Conservation (phyloP, 352 stramenopile species). For the Globisporangium cylindrosporum region DNA sequence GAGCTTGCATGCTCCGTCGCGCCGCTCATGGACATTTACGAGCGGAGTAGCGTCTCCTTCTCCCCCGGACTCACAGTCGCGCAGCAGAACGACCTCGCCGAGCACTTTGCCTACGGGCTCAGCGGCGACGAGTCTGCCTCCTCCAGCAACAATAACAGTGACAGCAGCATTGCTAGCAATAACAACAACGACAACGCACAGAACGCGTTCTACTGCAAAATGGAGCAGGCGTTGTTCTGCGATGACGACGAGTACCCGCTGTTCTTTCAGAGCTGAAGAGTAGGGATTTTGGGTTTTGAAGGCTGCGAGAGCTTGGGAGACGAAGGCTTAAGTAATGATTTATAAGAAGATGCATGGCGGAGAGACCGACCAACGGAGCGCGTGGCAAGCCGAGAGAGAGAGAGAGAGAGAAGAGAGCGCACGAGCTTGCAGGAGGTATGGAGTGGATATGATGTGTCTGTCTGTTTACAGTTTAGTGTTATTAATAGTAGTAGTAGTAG, state of each 20-base stretch:
- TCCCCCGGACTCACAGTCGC: background rate
- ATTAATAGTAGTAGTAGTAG: too few relatives aligned
- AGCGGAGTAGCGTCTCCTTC: background rate
- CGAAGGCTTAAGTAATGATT: conserved; percentile 1
- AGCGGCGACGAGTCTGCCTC: background rate
- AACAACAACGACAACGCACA: background rate
- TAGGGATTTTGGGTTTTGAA: background rate
- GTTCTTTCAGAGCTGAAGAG: conserved; percentile 1
- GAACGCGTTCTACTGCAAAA: background rate
- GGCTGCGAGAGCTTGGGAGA: background rate
- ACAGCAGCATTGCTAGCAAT: background rate
- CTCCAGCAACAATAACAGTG: background rate
- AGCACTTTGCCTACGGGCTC: background rate
- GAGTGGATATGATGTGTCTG: background rate
- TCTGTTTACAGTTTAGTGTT: background rate
- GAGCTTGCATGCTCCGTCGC: background rate
- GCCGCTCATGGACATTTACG: conserved; percentile 9
- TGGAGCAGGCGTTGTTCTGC: conserved; percentile 1
- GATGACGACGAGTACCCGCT: conserved; percentile 2
- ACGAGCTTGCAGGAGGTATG: background rate
- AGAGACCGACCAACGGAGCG: background rate
- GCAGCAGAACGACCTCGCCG: conserved; percentile 1
- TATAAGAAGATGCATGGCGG: background rate
- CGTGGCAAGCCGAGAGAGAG: background rate
- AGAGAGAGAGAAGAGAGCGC: background rate